phyloP scores from a whole-genome alignment of 202 grass and related monocot species.

The Schoenoplectus triqueter region DNA sequence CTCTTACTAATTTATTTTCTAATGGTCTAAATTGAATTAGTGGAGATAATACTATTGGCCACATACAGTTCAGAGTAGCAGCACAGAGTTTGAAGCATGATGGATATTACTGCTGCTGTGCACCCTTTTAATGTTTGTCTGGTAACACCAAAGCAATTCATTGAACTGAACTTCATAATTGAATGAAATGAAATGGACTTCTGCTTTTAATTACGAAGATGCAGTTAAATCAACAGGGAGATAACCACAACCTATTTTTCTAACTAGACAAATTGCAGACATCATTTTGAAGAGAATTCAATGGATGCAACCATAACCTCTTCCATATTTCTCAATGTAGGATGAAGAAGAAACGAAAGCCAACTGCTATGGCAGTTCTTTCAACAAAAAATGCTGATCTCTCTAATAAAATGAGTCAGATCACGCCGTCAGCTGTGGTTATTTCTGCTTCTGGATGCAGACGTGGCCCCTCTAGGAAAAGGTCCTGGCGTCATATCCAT shows the following conservation, averaged over 20 bases:
- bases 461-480: background rate
- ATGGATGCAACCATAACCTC: slow-evolving; percentile 5
- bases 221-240: background rate
- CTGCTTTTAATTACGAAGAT: background rate
- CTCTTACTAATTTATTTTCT: background rate
- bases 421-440: background rate
- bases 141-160: too few relatives aligned
- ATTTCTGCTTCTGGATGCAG: too few relatives aligned
- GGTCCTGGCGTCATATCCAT: background rate
- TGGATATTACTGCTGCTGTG: background rate
- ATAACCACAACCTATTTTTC: background rate
- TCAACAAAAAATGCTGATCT: slow-evolving; percentile 8
- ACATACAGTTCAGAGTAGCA: background rate
- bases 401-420: background rate
- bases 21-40: background rate
- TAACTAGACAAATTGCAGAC: background rate
- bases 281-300: background rate
- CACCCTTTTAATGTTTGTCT: too few relatives aligned
- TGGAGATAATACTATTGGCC: background rate
- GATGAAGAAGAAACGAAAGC: slow-evolving; percentile 66
- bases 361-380: slow-evolving; percentile 28
- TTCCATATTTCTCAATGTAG: slow-evolving; percentile 50
- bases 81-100: background rate
- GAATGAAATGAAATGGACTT: too few relatives aligned
- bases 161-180: too few relatives aligned